Evolutionary conservation across 495 filamentous ascomycete species (phyloP).

Genomic region (Schizothecium vesticola): DNA sequence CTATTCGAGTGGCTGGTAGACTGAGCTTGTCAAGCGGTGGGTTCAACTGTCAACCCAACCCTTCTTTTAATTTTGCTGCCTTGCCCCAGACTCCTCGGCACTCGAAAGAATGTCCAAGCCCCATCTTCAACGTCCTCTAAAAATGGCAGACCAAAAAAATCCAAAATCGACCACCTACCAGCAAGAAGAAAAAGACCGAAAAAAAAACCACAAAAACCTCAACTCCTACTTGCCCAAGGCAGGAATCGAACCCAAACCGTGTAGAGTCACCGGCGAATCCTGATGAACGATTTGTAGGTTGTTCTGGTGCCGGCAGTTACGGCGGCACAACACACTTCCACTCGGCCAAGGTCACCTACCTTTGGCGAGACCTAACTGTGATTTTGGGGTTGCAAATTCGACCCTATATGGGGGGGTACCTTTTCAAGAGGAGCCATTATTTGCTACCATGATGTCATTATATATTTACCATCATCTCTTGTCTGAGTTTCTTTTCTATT

Average conservation of each 20-base stretch:
- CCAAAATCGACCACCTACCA: not conserved
- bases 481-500: not conserved
- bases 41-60: not conserved
- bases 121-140: not conserved
- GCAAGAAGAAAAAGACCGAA: not conserved
- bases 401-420: not conserved
- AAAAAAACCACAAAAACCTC: not conserved
- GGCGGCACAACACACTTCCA: not conserved
- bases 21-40: not conserved
- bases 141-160: not conserved
- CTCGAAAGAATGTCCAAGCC: not conserved
- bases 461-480: too few relatives aligned
- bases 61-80: not conserved
- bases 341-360: not conserved
- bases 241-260: not conserved
- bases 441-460: too few relatives aligned
- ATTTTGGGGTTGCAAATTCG: not conserved
- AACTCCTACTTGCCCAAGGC: not conserved
- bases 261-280: not conserved
- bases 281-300: not conserved
- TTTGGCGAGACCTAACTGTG: not conserved
- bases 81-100: not conserved
- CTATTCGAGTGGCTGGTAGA: too few relatives aligned
- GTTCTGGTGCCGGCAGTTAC: not conserved
- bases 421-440: too few relatives aligned